Conservation (phyloP, 805 yeast species). For the Candida ortonii region DNA sequence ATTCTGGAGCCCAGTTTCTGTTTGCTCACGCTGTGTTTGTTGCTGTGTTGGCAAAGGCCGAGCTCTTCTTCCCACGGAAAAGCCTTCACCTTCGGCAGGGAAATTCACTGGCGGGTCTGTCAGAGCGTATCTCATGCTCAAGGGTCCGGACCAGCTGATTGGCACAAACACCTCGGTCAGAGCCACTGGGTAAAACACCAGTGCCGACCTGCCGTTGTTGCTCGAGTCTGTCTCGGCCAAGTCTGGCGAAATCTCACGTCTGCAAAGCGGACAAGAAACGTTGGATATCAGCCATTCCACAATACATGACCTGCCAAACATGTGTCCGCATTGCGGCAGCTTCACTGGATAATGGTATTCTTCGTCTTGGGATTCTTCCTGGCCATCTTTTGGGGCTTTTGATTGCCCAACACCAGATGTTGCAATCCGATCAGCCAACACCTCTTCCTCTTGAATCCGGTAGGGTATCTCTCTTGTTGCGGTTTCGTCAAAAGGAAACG, state of each 20-base stretch:
- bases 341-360: slow-evolving; percentile 58
- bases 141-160: slow-evolving; percentile 29
- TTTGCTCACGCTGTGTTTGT: slow-evolving; percentile 1
- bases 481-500: slow-evolving; percentile 28
- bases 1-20: neutral
- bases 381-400: slow-evolving; percentile 3
- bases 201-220: slow-evolving; percentile 6
- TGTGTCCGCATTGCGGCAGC: slow-evolving; percentile 74
- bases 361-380: slow-evolving; percentile 13
- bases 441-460: slow-evolving; percentile 10
- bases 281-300: slow-evolving; percentile 72
- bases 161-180: slow-evolving; percentile 32
- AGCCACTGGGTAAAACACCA: slow-evolving; percentile 28
- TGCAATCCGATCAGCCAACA: slow-evolving; percentile 3
- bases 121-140: slow-evolving; percentile 16
- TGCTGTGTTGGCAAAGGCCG: slow-evolving; percentile 18
- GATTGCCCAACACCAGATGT: neutral
- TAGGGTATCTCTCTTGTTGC: slow-evolving; percentile 22
- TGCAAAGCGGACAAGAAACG: slow-evolving; percentile 81
- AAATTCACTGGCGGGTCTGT: slow-evolving; percentile 29
- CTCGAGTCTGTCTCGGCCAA: slow-evolving; percentile 14
- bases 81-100: slow-evolving; percentile 27
- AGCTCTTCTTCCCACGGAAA: slow-evolving; percentile 27
- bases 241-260: slow-evolving; percentile 44
- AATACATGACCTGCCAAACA: slow-evolving; percentile 78